Evolutionary conservation across 129 eudicot species (phyloP).

Genomic region (Tanacetum coccineum): DNA sequence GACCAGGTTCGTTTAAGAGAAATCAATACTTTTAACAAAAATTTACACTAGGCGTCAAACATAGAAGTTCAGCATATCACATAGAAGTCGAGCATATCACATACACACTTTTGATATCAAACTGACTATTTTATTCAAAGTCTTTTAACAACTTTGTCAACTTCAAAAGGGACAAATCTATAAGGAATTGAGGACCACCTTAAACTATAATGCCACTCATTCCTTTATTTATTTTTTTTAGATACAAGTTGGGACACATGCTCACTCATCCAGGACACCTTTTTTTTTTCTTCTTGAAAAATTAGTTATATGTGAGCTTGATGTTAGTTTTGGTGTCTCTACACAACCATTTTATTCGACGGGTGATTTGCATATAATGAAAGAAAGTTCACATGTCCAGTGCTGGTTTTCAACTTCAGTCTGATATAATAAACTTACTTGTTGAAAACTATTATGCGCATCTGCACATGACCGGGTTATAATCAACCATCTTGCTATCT

Average conservation of each 20-base stretch:
- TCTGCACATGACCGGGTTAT: not conserved
- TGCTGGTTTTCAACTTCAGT: not conserved
- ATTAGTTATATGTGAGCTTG: slow-evolving; percentile 5
- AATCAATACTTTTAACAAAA: no score
- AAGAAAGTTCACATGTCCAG: not conserved
- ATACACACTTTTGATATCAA: no score
- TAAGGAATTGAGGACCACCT: not conserved
- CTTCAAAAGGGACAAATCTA: no score
- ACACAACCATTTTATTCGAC: not conserved
- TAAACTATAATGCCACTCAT: not conserved
- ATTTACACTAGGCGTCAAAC: no score
- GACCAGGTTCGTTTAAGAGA: no score
- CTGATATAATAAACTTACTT: not conserved
- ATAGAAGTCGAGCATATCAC: no score
- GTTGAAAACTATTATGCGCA: not conserved
- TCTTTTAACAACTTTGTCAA: not conserved
- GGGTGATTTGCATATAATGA: not conserved
- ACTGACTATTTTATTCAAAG: not conserved
- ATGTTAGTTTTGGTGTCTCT: slow-evolving; percentile 6
- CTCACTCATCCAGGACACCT: slow-evolving; percentile 1
- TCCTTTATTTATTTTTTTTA: not conserved
- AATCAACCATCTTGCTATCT: not conserved
- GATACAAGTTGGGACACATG: slow-evolving; percentile 13
- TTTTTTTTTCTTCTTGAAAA: slow-evolving; percentile 6
- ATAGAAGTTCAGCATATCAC: no score